phyloP scores from a whole-genome alignment of 2,329 filamentous ascomycete genomes.

The Diplodia seriata region DNA sequence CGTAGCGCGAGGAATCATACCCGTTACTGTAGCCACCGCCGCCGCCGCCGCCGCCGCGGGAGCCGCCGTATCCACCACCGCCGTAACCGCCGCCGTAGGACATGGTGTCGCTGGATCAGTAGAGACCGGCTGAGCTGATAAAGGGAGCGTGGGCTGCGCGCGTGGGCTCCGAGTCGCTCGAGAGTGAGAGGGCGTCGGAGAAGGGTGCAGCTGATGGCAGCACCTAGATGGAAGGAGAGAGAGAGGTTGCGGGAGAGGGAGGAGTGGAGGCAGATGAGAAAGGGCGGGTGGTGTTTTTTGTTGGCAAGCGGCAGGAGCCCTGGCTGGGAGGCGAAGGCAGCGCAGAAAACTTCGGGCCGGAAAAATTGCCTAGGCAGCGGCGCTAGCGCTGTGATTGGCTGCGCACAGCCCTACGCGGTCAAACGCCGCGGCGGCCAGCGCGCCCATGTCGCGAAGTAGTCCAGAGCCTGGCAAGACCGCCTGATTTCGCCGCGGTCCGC shows the following conservation, averaged over 20 bases:
- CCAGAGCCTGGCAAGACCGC: slow-evolving; percentile 5
- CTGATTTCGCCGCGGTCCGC: not conserved
- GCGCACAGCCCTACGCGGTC: slow-evolving; percentile 27
- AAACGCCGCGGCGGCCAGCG: slow-evolving; percentile 25
- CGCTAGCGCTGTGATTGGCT: slow-evolving; percentile 30
- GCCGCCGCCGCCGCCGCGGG: slow-evolving; percentile 54
- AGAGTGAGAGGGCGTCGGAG: slow-evolving; percentile 11
- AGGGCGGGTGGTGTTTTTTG: slow-evolving; percentile 32
- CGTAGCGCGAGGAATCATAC: slow-evolving; percentile 54
- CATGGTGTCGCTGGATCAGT: slow-evolving; percentile 60
- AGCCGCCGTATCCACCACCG: slow-evolving; percentile 54
- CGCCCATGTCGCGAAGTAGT: slow-evolving; percentile 16
- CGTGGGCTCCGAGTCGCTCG: slow-evolving; percentile 19
- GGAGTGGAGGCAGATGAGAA: slow-evolving; percentile 23
- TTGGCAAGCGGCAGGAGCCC: slow-evolving; percentile 32
- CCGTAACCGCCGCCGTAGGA: slow-evolving; percentile 66
- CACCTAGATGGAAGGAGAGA: slow-evolving; percentile 4
- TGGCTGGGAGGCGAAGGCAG: slow-evolving; percentile 32
- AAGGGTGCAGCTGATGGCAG: not conserved
- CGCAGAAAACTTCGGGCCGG: slow-evolving; percentile 33
- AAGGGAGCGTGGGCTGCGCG: slow-evolving; percentile 31
- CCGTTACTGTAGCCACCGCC: slow-evolving; percentile 62
- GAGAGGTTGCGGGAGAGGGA: slow-evolving; percentile 21
- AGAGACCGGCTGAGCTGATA: slow-evolving; percentile 42
- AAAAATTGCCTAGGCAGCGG: slow-evolving; percentile 27